Evolutionary conservation across 495 filamentous ascomycete species (phyloP).

Genomic region (Glarea lozoyensis): DNA sequence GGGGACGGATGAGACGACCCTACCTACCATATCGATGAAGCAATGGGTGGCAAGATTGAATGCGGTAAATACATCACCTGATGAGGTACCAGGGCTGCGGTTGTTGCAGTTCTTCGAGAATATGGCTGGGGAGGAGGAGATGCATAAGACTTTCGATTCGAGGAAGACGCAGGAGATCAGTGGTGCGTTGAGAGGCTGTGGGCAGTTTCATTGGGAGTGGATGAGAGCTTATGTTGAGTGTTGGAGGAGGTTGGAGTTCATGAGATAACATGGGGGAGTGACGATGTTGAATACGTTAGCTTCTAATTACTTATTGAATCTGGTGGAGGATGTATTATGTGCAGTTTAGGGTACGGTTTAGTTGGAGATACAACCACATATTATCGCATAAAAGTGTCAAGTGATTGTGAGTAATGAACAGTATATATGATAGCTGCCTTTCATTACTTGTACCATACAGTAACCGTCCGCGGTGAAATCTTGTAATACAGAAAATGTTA

Average conservation of each 20-base stretch:
- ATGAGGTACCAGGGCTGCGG: slow-evolving; percentile 12
- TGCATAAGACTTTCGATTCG: slow-evolving; percentile 12
- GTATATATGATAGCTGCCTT: no score
- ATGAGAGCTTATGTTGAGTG: slow-evolving; percentile 7
- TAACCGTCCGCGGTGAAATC: no score
- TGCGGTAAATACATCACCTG: background rate
- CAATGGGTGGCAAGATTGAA: slow-evolving; percentile 10
- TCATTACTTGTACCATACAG: no score
- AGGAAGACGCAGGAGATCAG: slow-evolving; percentile 9
- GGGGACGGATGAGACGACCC: background rate
- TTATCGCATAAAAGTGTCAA: no score
- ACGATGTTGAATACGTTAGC: background rate
- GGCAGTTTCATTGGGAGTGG: slow-evolving; percentile 6
- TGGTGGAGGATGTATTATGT: no score
- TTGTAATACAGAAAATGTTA: no score
- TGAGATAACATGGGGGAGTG: slow-evolving; percentile 1
- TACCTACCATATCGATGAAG: slow-evolving; percentile 4
- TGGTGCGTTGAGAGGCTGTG: slow-evolving; percentile 6
- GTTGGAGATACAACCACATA: no score
- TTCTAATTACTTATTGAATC: no score
- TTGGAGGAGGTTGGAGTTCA: slow-evolving; percentile 15
- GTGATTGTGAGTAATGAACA: no score
- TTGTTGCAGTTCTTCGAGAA: slow-evolving; percentile 18
- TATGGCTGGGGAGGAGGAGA: slow-evolving; percentile 15
- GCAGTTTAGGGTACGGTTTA: no score